Percentiles rank a stretch among this genome's conserved stretches.
Conservation (phyloP, 2,329 filamentous ascomycete species). For the Pseudopithomyces chartarum region DNA sequence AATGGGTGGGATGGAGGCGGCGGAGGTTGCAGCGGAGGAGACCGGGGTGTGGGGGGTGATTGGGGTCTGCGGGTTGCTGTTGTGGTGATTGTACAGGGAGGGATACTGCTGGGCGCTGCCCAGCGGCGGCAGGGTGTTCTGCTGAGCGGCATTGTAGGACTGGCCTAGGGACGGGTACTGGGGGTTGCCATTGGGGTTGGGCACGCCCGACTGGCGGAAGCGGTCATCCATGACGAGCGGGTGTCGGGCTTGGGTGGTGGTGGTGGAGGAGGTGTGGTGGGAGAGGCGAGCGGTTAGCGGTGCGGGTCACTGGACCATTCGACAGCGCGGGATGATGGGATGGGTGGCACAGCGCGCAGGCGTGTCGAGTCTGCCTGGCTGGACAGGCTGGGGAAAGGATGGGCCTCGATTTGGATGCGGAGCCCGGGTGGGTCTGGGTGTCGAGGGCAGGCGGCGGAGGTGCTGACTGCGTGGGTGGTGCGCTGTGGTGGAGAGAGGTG, state of each 20-base stretch:
- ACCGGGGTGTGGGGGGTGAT: constrained; percentile 44
- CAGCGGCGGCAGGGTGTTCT: constrained; percentile 43
- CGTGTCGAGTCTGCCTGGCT: constrained; percentile 28
- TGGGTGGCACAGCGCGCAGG: constrained; percentile 30
- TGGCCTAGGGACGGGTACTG: constrained; percentile 40
- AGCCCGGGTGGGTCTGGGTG: constrained; percentile 37
- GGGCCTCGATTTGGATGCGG: constrained; percentile 40
- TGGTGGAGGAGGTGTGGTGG: constrained; percentile 16
- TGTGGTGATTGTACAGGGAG: constrained; percentile 38
- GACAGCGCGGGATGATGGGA: constrained; percentile 30
- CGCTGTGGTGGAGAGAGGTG: constrained; percentile 5
- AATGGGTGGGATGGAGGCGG: constrained; percentile 40
- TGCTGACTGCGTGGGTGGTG: background rate
- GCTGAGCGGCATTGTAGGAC: constrained; percentile 32
- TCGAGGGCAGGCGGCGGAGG: constrained; percentile 17
- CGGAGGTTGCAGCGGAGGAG: constrained; percentile 35
- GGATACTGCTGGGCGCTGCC: constrained; percentile 32
- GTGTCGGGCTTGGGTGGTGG: constrained; percentile 23
- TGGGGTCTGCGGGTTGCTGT: constrained; percentile 46
- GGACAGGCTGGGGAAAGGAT: constrained; percentile 33
- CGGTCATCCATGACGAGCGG: constrained; percentile 42
- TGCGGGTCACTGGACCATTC: constrained; percentile 36
- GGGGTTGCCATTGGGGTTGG: constrained; percentile 15
- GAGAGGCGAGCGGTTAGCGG: constrained; percentile 40
- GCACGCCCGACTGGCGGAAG: constrained; percentile 42